These are phyloP conservation scores for Spironucleus salmonicida DNA, from an alignment of 208 protist genomes.

Conservation along the genomic window DNA sequence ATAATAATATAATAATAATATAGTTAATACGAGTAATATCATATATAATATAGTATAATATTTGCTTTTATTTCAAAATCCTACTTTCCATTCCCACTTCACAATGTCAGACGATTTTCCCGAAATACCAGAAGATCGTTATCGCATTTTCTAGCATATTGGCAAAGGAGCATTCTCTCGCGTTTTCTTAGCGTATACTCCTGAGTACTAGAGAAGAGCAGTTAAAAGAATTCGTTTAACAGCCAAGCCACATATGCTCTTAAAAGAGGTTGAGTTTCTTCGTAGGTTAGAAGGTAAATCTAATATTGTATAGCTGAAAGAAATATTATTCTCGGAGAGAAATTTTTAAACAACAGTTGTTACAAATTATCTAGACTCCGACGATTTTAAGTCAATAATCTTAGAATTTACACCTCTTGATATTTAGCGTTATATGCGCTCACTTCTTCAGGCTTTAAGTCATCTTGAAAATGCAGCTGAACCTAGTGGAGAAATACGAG, in stretches of 20 bases:
- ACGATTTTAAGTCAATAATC: conserved; percentile 27
- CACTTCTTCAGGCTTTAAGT: neutral
- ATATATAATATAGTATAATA: too few species aligned
- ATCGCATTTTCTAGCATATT: conserved; percentile 8
- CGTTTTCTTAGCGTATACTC: conserved; percentile 28
- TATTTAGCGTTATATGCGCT: conserved; percentile 26
- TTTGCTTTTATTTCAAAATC: too few species aligned
- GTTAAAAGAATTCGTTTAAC: conserved; percentile 27
- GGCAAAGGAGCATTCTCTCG: conserved; percentile 29
- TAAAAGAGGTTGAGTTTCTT: conserved; percentile 32
- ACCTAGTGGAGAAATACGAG: neutral
- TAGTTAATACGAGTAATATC: too few species aligned
- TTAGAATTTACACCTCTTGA: conserved; percentile 19
- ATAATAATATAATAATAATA: too few species aligned
- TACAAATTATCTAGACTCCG: conserved; percentile 20
- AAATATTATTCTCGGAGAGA: neutral
- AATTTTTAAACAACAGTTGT: conserved; percentile 23
- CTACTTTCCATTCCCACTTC: too few species aligned
- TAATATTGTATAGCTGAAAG: conserved; percentile 27
- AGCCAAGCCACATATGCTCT: conserved; percentile 26
- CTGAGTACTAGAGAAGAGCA: conserved; percentile 5
- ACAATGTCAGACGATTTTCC: too few species aligned
- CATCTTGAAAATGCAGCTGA: conserved; percentile 8
- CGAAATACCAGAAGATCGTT: conserved; percentile 23
- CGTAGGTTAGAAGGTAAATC: conserved; percentile 21